phyloP scores from a whole-genome alignment of 805 yeast species.

The Ogataea trehalophila region DNA sequence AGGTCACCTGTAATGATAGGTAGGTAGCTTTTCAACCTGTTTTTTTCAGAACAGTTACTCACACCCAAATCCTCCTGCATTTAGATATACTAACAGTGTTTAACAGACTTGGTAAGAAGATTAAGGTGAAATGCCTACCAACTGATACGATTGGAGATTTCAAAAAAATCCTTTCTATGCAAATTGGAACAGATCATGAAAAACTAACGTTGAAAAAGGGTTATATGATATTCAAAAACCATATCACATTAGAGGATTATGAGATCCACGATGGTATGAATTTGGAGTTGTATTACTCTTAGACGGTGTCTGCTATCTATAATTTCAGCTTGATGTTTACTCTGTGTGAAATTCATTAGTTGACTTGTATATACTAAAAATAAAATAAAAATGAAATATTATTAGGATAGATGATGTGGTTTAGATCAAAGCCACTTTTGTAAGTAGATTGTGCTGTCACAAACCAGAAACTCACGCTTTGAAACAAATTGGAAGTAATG shows the following conservation, averaged over 20 bases:
- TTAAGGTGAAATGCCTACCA: constrained; percentile 79
- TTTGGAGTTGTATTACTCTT: constrained; percentile 76
- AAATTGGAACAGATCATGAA: constrained; percentile 70
- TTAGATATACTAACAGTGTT: not conserved
- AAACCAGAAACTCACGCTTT: too few species aligned
- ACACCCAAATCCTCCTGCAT: too few species aligned
- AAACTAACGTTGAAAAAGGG: constrained; percentile 79
- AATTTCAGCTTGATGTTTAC: too few species aligned
- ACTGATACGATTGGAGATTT: constrained; percentile 87
- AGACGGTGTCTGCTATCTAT: constrained; percentile 2
- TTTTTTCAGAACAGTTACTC: too few species aligned
- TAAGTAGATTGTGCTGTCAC: too few species aligned
- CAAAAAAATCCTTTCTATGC: constrained; percentile 76
- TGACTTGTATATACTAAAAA: too few species aligned
- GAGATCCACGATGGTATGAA: constrained; percentile 89
- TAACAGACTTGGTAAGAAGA: constrained; percentile 74
- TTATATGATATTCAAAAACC: constrained; percentile 78
- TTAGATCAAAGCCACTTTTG: too few species aligned
- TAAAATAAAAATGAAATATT: too few species aligned
- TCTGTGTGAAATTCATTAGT: too few species aligned
- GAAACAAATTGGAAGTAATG: too few species aligned
- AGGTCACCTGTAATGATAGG: constrained; percentile 68
- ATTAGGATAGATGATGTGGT: too few species aligned
- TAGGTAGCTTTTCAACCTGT: constrained; percentile 20
- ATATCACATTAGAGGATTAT: constrained; percentile 88